Evolutionary conservation across 352 stramenopile species (phyloP).

Genomic region (Phytophthora boehmeriae): DNA sequence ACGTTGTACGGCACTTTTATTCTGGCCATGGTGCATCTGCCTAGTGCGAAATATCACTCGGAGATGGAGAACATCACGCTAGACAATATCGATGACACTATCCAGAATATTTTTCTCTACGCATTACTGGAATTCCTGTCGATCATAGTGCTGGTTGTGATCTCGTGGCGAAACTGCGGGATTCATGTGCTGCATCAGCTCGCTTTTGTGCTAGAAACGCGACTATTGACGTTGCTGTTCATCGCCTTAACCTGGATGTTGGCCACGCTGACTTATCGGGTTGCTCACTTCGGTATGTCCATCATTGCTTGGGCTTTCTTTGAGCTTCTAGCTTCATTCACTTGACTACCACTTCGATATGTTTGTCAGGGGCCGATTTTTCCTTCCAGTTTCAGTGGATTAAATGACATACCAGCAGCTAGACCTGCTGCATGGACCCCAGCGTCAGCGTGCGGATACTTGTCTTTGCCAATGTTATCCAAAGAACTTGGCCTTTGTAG

Average conservation of each 20-base stretch:
- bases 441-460: too few relatives aligned
- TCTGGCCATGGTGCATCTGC: slow-evolving; percentile 20
- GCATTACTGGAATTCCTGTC: slow-evolving; percentile 32
- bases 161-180: slow-evolving; percentile 16
- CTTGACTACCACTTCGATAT: background rate
- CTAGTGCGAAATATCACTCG: slow-evolving; percentile 38
- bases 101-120: slow-evolving; percentile 30
- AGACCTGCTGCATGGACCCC: too few relatives aligned
- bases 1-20: slow-evolving; percentile 33
- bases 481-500: too few relatives aligned
- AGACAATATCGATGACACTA: background rate
- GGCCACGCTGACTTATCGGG: slow-evolving; percentile 22
- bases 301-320: background rate
- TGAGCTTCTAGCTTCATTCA: background rate
- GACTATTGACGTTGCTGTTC: slow-evolving; percentile 29
- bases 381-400: background rate
- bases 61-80: slow-evolving; percentile 22
- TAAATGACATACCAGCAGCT: too few relatives aligned
- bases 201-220: slow-evolving; percentile 45
- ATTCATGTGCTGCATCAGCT: slow-evolving; percentile 34
- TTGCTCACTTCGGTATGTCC: slow-evolving; percentile 35
- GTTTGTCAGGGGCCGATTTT: background rate
- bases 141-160: slow-evolving; percentile 23
- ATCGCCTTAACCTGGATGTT: slow-evolving; percentile 37
- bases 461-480: too few relatives aligned